Percentiles rank a stretch among this genome's conserved stretches.
Conservation (phyloP, 2,329 filamentous ascomycete species). For the Colletotrichum cereale region DNA sequence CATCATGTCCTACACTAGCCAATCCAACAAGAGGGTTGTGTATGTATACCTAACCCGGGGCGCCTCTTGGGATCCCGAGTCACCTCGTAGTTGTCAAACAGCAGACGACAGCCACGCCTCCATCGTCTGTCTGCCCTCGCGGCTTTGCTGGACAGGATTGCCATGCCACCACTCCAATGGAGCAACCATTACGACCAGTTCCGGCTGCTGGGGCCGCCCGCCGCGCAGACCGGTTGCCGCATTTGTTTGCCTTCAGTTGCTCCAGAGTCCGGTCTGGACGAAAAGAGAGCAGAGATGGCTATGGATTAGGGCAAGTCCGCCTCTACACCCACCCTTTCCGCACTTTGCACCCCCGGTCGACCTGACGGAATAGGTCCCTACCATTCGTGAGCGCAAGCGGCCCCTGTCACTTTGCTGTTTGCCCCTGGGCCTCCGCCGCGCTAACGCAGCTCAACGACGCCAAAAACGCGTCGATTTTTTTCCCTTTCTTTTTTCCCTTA, state of each 20-base stretch:
- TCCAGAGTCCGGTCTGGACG: constrained; percentile 28
- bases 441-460: constrained; percentile 38
- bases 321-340: constrained; percentile 21
- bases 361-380: constrained; percentile 12
- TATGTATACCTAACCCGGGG: not conserved
- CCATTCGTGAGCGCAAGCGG: constrained; percentile 40
- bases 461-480: constrained; percentile 21
- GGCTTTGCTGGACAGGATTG: constrained; percentile 19
- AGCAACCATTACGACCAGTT: constrained; percentile 38
- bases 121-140: not conserved
- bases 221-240: constrained; percentile 26
- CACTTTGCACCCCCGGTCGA: constrained; percentile 10
- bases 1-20: not conserved
- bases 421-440: constrained; percentile 28
- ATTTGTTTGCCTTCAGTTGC: constrained; percentile 9
- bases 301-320: constrained; percentile 28
- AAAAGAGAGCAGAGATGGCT: constrained; percentile 23
- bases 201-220: constrained; percentile 9
- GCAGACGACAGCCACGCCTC: constrained; percentile 4
- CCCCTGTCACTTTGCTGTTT: constrained; percentile 32
- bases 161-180: constrained; percentile 36
- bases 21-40: not conserved
- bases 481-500: not conserved
- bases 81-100: not conserved
- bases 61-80: not conserved